Conservation (phyloP, 2,329 filamentous ascomycete species). For the Diaporthe sp. region DNA sequence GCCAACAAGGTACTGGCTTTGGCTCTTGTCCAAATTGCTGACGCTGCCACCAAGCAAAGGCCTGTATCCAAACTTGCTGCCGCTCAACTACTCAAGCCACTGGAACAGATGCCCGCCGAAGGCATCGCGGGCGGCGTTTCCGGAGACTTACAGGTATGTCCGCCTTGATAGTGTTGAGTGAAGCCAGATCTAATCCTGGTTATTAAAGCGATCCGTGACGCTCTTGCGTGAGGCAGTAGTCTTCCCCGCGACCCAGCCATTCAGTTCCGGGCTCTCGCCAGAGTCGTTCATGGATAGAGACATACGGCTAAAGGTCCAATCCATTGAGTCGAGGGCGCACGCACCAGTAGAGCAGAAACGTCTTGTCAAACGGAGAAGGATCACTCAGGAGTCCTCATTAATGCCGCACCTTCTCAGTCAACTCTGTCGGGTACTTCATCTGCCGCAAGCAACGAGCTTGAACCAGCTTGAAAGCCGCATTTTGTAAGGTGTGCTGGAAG, state of each 20-base stretch:
- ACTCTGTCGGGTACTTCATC: conserved; percentile 22
- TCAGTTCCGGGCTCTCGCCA: conserved; percentile 23
- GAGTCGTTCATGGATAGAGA: conserved; percentile 32
- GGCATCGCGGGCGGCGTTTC: neutral
- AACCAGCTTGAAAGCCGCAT: conserved; percentile 29
- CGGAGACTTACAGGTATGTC: conserved; percentile 34
- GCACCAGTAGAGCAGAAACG: conserved; percentile 11
- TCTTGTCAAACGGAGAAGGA: conserved; percentile 33
- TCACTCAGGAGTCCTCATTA: conserved; percentile 1
- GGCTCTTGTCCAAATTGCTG: conserved; percentile 46
- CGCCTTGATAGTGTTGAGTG: conserved; percentile 21
- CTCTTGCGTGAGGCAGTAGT: conserved; percentile 32
- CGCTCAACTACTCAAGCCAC: conserved; percentile 44
- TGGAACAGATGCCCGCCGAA: conserved; percentile 21
- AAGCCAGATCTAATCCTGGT: neutral
- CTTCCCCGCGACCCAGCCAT: conserved; percentile 1
- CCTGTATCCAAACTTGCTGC: conserved; percentile 46
- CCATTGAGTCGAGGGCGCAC: conserved; percentile 14
- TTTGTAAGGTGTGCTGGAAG: conserved; percentile 25
- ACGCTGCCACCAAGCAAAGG: conserved; percentile 43
- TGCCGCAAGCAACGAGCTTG: conserved; percentile 13
- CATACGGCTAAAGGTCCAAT: conserved; percentile 24
- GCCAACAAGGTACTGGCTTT: conserved; percentile 42
- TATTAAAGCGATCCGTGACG: conserved; percentile 26
- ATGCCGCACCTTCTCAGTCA: conserved; percentile 16